Base-by-base conservation (phyloP, 1,284 basidiomycete genomes). In the Puccinia coronata region DNA sequence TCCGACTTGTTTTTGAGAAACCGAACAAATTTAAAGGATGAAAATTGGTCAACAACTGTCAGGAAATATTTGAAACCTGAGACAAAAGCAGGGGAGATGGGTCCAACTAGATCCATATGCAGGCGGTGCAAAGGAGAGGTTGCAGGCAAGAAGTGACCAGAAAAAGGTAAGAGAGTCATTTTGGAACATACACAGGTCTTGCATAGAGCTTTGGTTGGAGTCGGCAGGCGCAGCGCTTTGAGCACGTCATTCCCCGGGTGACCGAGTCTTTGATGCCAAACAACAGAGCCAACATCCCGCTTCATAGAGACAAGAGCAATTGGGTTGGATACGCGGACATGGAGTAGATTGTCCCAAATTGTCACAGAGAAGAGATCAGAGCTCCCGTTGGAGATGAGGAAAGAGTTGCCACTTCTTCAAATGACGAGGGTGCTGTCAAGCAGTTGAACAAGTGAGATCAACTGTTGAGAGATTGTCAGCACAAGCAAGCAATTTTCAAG, bases 1-100 rank as follows among this genome's bases (percentile, higher is more conserved):
- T 73, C 70, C 23, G 51, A 73, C 23, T 73, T 73, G n/a, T 9
- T 9, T 23, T 73, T 73, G 20, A 73, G 51, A 41, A 73, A 73
- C 1, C 31, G 43, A 14, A 73, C 70, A 31, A 55, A 31, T 73
- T 71, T 71, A 31, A 71, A 71, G 23, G 43, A 39, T 1, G 70
- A 73, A 34, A 23, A 51, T 73, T 73, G 49, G 31, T 73, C 70
- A 55, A 73, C 70, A 14, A 73, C 18, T 1, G 70, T 73, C 3
- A 73, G 14, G 20, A 73, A 73, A 23, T 55, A 73, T 31, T 31
- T 31, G 49, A 73, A 73, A 11, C 70, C 51, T 11, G 70, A 73
- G n/a, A 73, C 14, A 23, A 51, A 55, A 23, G 43, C 0, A 25
- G 49, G 23, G 2, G n/a, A 36, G 28, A 73, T 51, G 2, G 70